Percentiles rank a stretch among this genome's conserved stretches.
Evolutionary conservation across 495 filamentous ascomycete species (phyloP).

Genomic region (Mycothermus thermophilus): DNA sequence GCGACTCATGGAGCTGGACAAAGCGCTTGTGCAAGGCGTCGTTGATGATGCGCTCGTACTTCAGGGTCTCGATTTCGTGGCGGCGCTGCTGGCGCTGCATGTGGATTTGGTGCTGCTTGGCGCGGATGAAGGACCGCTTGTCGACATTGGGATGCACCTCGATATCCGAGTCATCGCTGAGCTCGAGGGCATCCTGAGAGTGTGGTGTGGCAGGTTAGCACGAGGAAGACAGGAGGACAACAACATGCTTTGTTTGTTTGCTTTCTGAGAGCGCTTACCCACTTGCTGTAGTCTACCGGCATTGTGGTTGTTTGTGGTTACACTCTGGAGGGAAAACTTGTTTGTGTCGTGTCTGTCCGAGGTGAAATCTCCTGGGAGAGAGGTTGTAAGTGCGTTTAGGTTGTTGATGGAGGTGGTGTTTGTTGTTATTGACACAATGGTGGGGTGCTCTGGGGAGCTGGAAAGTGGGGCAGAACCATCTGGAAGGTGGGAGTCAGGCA

Average conservation of each 20-base stretch:
- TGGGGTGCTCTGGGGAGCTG: conserved; percentile 10
- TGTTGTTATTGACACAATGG: too few species aligned
- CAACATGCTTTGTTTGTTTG: neutral
- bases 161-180: conserved; percentile 94
- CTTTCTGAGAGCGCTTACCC: conserved; percentile 32
- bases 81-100: conserved; percentile 69
- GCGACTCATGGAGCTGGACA: conserved; percentile 53
- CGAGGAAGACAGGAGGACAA: neutral
- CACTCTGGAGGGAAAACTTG: neutral
- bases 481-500: conserved; percentile 1
- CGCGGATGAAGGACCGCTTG: conserved; percentile 95
- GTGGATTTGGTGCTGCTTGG: conserved; percentile 95
- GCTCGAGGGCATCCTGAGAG: conserved; percentile 68
- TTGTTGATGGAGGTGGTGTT: too few species aligned
- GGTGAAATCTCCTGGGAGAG: too few species aligned
- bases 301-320: conserved; percentile 34
- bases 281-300: conserved; percentile 93
- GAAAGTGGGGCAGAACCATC: conserved; percentile 4
- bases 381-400: neutral
- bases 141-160: conserved; percentile 99
- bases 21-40: conserved; percentile 77
- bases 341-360: neutral
- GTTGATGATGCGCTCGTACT: conserved; percentile 88
- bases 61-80: conserved; percentile 76
- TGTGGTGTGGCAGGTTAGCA: neutral